Percentiles rank a stretch among this genome's conserved stretches.
Conservation (phyloP, 2,329 filamentous ascomycete genomes). For the Phaeoacremonium minimum region DNA sequence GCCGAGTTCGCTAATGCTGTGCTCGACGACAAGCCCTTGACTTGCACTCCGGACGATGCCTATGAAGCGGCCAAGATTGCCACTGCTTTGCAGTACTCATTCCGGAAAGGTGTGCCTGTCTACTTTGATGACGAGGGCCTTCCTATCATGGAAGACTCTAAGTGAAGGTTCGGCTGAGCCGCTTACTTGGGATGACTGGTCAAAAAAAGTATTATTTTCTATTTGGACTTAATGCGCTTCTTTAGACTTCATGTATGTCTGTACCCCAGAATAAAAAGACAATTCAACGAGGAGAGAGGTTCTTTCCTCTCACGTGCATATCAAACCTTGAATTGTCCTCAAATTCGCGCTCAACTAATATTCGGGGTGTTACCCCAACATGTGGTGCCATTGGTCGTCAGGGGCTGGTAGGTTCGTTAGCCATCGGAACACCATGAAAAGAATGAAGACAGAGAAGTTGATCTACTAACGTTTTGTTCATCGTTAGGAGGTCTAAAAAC, state of each 20-base stretch:
- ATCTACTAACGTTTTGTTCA: background rate
- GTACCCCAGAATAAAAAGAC: too few species aligned
- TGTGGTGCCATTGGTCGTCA: background rate
- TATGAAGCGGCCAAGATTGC: conserved; percentile 16
- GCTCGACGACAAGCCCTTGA: conserved; percentile 13
- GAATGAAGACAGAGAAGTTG: background rate
- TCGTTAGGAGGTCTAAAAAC: background rate
- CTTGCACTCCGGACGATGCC: conserved; percentile 14
- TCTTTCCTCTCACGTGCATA: background rate
- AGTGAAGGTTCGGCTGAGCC: background rate
- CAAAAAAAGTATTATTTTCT: too few species aligned
- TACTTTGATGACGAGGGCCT: conserved; percentile 19
- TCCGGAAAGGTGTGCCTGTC: conserved; percentile 15
- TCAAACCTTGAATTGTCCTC: background rate
- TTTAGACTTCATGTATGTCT: background rate
- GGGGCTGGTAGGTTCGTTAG: background rate
- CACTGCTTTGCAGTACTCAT: conserved; percentile 16
- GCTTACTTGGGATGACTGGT: background rate
- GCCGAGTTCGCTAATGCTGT: conserved; percentile 13
- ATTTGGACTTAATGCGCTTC: background rate
- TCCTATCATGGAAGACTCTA: conserved; percentile 2
- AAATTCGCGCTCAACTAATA: background rate
- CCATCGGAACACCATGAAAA: background rate
- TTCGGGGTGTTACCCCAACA: background rate
- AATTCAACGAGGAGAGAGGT: background rate